A percentile compares a stretch with the other conserved stretches of the same genome.
Conservation (phyloP, 768 basidiomycete species). For the Kwoniella mangroviensis region DNA sequence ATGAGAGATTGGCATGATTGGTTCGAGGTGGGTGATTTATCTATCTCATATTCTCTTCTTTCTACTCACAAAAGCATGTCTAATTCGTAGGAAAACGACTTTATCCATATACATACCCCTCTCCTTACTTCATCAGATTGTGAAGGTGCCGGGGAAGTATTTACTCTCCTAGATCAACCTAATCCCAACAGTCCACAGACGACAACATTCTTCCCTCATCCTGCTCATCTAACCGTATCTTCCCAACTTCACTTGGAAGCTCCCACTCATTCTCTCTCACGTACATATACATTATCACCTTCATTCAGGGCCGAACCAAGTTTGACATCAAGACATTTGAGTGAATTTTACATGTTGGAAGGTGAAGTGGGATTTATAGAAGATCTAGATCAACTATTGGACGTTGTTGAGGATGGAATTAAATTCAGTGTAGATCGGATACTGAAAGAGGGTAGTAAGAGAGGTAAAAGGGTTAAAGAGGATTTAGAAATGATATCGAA, state of each 20-base stretch:
- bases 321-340: constrained; percentile 85
- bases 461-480: constrained; percentile 17
- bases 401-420: constrained; percentile 65
- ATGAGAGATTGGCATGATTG: constrained; percentile 67
- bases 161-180: constrained; percentile 59
- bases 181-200: constrained; percentile 8
- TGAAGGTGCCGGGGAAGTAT: constrained; percentile 94
- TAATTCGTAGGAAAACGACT: constrained; percentile 69
- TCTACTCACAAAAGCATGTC: too few species aligned
- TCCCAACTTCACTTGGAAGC: constrained; percentile 95
- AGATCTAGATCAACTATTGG: constrained; percentile 63
- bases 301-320: constrained; percentile 93
- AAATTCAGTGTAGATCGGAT: constrained; percentile 58
- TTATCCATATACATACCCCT: constrained; percentile 79
- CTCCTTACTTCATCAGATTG: constrained; percentile 89
- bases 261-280: constrained; percentile 72
- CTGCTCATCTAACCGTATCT: constrained; percentile 85
- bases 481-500: constrained; percentile 29
- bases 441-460: constrained; percentile 15
- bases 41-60: too few species aligned
- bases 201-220: constrained; percentile 46
- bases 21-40: constrained; percentile 79
- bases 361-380: constrained; percentile 79
- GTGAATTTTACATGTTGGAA: constrained; percentile 99
- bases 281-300: constrained; percentile 90